Percentiles rank a stretch among this genome's conserved stretches.
phyloP scores from a whole-genome alignment of 139 green algal genomes.

The Chlorella sp. region DNA sequence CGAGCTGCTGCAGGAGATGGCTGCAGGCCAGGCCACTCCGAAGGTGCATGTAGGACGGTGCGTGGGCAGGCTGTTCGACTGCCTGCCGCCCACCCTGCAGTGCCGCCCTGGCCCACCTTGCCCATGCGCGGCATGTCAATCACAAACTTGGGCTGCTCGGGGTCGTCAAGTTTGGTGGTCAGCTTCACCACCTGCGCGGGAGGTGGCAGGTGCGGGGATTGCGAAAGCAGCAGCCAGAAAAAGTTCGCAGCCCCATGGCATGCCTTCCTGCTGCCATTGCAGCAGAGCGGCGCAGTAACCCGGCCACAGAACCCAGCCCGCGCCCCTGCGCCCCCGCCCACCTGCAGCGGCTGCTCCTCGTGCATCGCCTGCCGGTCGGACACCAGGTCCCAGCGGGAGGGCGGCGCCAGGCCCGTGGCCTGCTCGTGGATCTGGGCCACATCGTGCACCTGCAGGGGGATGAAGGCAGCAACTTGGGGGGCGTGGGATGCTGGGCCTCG shows the following conservation, averaged over 20 bases:
- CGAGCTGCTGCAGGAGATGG: too few species aligned
- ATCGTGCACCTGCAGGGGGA: background rate
- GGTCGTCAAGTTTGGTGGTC: background rate
- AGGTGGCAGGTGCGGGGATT: too few species aligned
- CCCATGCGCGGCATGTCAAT: slow-evolving; percentile 6
- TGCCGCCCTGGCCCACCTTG: background rate
- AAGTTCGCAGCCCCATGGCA: background rate
- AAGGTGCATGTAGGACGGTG: background rate
- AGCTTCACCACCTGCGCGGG: slow-evolving; percentile 8
- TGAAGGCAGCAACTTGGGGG: too few species aligned
- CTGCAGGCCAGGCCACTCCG: background rate
- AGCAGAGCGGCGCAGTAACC: too few species aligned
- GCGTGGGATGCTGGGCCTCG: too few species aligned
- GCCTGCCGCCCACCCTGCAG: background rate
- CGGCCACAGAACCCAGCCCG: background rate
- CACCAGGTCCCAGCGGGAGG: slow-evolving; percentile 97
- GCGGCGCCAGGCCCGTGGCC: slow-evolving; percentile 90
- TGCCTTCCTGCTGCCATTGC: background rate
- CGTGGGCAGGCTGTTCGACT: background rate
- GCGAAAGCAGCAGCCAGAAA: background rate
- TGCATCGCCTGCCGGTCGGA: slow-evolving; percentile 99
- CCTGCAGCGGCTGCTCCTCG: slow-evolving; percentile 94
- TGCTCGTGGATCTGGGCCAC: background rate
- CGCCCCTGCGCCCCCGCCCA: background rate
- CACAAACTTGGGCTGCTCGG: background rate